Evolutionary conservation across 2,329 filamentous ascomycete genomes (phyloP).

Genomic region (Alternaria burnsii): DNA sequence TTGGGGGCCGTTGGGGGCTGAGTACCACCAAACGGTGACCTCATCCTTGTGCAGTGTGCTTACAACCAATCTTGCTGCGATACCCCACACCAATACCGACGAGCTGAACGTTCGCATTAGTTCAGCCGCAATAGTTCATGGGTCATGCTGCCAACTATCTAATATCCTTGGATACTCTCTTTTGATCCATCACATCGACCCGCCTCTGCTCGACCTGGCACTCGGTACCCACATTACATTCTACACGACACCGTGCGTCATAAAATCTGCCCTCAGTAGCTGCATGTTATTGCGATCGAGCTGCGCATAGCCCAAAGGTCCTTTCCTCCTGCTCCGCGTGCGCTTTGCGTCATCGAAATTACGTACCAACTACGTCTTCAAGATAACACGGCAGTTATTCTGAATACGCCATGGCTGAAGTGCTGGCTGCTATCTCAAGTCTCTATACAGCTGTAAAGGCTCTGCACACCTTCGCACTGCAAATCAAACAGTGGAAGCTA

Average conservation of each 20-base stretch:
- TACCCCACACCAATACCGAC: conserved; percentile 14
- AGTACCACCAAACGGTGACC: conserved; percentile 20
- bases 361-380: background rate
- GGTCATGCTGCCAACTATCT: conserved; percentile 20
- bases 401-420: conserved; percentile 29
- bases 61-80: conserved; percentile 23
- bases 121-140: conserved; percentile 18
- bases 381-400: background rate
- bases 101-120: conserved; percentile 28
- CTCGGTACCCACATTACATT: background rate
- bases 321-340: background rate
- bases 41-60: conserved; percentile 20
- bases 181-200: background rate
- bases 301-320: background rate
- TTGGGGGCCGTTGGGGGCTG: conserved; percentile 28
- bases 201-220: background rate
- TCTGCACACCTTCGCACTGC: conserved; percentile 29
- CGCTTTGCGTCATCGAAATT: background rate
- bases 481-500: conserved; percentile 28
- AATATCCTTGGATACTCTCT: conserved; percentile 3
- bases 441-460: conserved; percentile 27
- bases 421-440: conserved; percentile 26
- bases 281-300: background rate
- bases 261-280: background rate
- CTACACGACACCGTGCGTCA: background rate